Conservation (phyloP, 768 basidiomycete species). For the Pleurotus pulmonarius region DNA sequence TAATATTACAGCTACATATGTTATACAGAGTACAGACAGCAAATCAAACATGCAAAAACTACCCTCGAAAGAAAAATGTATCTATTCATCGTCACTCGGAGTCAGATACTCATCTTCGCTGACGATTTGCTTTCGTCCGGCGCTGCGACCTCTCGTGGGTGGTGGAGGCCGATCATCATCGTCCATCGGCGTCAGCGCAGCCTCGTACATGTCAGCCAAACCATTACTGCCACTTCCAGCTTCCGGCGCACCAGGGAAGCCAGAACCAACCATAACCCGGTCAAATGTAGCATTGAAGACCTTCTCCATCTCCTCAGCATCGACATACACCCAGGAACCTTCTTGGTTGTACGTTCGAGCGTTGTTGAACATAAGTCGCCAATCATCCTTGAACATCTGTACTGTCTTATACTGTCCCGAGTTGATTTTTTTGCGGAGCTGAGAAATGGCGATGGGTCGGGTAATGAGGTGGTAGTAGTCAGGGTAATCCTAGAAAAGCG, state of each 20-base stretch:
- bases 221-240: constrained; percentile 16
- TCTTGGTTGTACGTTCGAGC: constrained; percentile 93
- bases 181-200: constrained; percentile 77
- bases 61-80: neutral
- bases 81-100: constrained; percentile 68
- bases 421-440: constrained; percentile 75
- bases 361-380: constrained; percentile 91
- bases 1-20: constrained; percentile 2
- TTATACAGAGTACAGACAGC: neutral
- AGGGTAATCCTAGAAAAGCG: constrained; percentile 65
- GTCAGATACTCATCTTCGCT: constrained; percentile 74
- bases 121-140: constrained; percentile 67
- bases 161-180: constrained; percentile 68
- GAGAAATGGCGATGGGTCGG: constrained; percentile 83
- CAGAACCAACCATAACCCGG: constrained; percentile 59
- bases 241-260: constrained; percentile 68
- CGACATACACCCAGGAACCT: constrained; percentile 91
- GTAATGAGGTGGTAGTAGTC: constrained; percentile 90
- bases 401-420: constrained; percentile 72
- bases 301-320: constrained; percentile 93
- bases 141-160: constrained; percentile 49
- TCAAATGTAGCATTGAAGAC: constrained; percentile 74
- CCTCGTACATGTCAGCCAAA: constrained; percentile 39
- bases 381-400: constrained; percentile 69
- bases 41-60: neutral